Base-by-base conservation (phyloP, 176 grass and related monocot species). In the Elymus sibiricus region DNA sequence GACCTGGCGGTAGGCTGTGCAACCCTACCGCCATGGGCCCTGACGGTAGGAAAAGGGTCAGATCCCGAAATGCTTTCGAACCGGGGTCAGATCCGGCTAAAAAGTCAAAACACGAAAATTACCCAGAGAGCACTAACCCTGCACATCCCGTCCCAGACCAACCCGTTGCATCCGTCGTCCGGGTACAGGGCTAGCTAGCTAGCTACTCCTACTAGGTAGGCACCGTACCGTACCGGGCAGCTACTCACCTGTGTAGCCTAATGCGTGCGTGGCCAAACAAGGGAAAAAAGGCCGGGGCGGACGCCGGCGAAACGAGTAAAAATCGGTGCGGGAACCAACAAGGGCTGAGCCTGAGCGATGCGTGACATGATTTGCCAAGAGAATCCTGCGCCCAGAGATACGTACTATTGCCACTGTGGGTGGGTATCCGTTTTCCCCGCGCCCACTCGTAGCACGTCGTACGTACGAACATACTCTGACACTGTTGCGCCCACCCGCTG, bases 311-410 rank as follows among this genome's bases (percentile, higher is more conserved):
- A 64, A 65, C 17, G 46, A 27, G 87, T 46, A 74, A 74, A 74
- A 64, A 27, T 27, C 13, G 43, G 58, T 35, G 77, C 60, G 11
- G 26, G 40, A 42, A 42, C 51, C 64, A 67, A 35, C 29, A 2
- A 76, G 14, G 49, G 15, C 47, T 14, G 43, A 5, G 43, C 44
- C 11, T 16, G 46, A 6, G 46, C 49, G 49, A 53, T 19, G 49
- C 49, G 49, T 64, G 84, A 62, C 84, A 34, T 15, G 76, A 46
- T 86, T 71, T 46, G 82, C 82, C 51, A 84, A 83, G 43, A 62
- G 82, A 90, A 92, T 90, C 87, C 67, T 47, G 77, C 22, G 74
- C 49, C 17, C 85, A 86, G 90, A 88, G 87, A 94, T 75, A 75
- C 72, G n/a, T n/a, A n/a, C n/a, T n/a, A n/a, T n/a, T 53, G 49